Conservation (phyloP, 75 land plant genomes). For the Chamaecyparis obtusa region DNA sequence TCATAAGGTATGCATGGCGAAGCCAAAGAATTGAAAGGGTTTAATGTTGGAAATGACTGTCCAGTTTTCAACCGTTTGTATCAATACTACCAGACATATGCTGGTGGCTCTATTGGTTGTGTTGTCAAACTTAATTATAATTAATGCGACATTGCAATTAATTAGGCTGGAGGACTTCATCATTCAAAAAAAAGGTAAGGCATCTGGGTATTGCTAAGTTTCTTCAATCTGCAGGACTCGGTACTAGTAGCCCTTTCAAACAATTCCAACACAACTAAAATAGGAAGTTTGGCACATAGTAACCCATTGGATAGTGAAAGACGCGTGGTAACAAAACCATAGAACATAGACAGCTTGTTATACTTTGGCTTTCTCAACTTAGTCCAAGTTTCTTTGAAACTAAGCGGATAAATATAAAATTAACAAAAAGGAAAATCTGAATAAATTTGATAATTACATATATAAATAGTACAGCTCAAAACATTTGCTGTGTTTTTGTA, state of each 20-base stretch:
- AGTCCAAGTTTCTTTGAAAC: neutral
- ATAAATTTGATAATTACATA: no score
- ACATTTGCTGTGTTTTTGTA: no score
- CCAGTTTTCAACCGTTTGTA: no score
- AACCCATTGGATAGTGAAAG: neutral
- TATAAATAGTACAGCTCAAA: no score
- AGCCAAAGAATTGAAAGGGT: no score
- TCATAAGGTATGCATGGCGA: no score
- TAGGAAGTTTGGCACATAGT: neutral
- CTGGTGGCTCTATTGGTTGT: constrained; percentile 21
- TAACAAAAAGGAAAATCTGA: neutral
- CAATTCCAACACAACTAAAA: neutral
- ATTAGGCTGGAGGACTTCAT: constrained; percentile 58
- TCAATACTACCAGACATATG: no score
- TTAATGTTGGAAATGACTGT: no score
- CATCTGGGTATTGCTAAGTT: constrained; percentile 61
- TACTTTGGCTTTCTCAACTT: neutral
- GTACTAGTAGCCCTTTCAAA: neutral
- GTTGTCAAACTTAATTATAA: constrained; percentile 52
- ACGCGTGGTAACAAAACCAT: neutral
- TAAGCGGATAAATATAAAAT: neutral
- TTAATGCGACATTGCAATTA: constrained; percentile 49
- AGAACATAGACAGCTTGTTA: neutral
- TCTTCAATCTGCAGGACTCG: neutral
- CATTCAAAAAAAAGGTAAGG: constrained; percentile 68